Evolutionary conservation across 306 rosid species (phyloP).

Genomic region (Castanopsis chinensis): DNA sequence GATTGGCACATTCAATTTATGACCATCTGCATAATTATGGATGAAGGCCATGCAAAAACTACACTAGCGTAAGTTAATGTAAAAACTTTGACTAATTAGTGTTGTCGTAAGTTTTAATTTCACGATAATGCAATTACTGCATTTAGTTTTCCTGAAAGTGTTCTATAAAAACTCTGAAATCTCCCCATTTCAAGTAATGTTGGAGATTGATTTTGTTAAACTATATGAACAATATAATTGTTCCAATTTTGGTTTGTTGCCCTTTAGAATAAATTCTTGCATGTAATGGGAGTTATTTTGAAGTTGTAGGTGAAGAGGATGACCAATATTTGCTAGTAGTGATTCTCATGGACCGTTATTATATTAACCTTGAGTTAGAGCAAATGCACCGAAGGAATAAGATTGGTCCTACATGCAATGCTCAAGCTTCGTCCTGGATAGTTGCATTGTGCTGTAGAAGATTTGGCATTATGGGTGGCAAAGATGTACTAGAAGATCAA

Average conservation of each 20-base stretch:
- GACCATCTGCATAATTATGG: no score
- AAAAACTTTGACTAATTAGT: no score
- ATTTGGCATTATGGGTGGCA: constrained; percentile 20
- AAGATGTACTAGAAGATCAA: constrained; percentile 24
- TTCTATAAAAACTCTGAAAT: background rate
- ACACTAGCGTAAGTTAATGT: background rate
- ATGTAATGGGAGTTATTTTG: constrained; percentile 1
- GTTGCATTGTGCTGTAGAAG: background rate
- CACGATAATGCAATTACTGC: background rate
- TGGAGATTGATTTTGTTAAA: background rate
- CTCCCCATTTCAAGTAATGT: background rate
- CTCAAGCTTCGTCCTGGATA: constrained; percentile 36
- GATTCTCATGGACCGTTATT: no score
- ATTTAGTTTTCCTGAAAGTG: background rate
- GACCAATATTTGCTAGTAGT: constrained; percentile 16
- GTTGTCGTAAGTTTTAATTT: background rate
- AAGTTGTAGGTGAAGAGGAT: constrained; percentile 24
- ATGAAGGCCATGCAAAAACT: background rate
- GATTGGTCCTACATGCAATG: constrained; percentile 19
- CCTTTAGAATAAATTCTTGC: background rate
- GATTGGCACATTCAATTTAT: background rate
- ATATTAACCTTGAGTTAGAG: background rate
- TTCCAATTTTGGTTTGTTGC: background rate
- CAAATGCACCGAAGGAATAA: constrained; percentile 31
- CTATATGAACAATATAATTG: background rate